phyloP scores from a whole-genome alignment of 1,139 yeast genomes.

The Blastobotrys ciferrii region DNA sequence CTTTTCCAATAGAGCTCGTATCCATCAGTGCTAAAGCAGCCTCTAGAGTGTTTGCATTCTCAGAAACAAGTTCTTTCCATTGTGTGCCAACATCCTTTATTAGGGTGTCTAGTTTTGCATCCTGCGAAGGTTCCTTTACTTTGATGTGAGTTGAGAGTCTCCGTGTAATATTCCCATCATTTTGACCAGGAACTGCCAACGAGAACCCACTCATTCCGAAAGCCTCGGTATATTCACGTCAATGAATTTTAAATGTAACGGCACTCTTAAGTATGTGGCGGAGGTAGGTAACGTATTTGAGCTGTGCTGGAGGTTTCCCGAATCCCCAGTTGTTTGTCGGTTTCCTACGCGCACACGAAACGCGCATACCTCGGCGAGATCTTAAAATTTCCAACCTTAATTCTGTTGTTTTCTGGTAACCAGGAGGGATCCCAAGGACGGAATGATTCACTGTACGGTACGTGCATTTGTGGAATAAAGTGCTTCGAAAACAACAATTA shows the following conservation, averaged over 20 bases:
- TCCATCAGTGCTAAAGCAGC: constrained; percentile 78
- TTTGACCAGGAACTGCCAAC: constrained; percentile 18
- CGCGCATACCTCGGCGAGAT: too few species aligned
- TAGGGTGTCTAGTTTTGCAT: constrained; percentile 18
- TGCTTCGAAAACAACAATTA: too few species aligned
- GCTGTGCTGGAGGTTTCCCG: not conserved
- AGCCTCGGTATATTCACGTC: not conserved
- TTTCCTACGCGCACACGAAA: too few species aligned
- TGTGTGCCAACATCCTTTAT: constrained; percentile 24
- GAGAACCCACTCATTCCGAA: constrained; percentile 18
- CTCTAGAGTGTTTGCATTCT: constrained; percentile 73
- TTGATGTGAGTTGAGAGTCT: constrained; percentile 17
- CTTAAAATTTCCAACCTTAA: too few species aligned
- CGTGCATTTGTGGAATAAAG: too few species aligned
- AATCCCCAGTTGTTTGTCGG: too few species aligned
- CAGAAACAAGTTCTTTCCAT: constrained; percentile 40
- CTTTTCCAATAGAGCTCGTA: constrained; percentile 83
- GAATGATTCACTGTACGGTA: too few species aligned
- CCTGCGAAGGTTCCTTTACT: constrained; percentile 12
- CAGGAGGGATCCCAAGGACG: too few species aligned
- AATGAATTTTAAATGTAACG: too few species aligned
- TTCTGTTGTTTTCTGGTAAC: too few species aligned
- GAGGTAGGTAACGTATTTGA: too few species aligned
- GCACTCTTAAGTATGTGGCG: too few species aligned
- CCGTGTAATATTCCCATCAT: constrained; percentile 19